A percentile compares a stretch with the other conserved stretches of the same genome.
phyloP scores from a whole-genome alignment of 2,329 filamentous ascomycete genomes.

The Xylariaceae sp. region DNA sequence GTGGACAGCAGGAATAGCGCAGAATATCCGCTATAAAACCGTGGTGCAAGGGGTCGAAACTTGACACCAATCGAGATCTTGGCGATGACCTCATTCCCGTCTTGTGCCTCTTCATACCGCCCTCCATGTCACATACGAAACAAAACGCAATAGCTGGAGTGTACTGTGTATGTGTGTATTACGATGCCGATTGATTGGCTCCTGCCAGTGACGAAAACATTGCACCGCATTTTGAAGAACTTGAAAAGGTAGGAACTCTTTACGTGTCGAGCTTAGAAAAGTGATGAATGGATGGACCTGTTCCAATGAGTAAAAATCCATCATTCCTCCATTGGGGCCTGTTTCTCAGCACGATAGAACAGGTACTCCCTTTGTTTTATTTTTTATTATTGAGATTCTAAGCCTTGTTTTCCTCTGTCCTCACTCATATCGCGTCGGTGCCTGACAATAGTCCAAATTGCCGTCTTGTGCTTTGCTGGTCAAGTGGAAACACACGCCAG shows the following conservation, averaged over 20 bases:
- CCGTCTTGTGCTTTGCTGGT: no score
- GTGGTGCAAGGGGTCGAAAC: constrained; percentile 1
- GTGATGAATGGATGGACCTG: neutral
- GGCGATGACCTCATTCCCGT: constrained; percentile 18
- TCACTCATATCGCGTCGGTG: no score
- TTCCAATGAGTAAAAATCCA: no score
- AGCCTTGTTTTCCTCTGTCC: no score
- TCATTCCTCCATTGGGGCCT: no score
- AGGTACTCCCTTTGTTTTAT: no score
- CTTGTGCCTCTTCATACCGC: neutral
- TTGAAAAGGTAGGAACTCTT: neutral
- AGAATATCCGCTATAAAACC: constrained; percentile 2
- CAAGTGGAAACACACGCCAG: neutral
- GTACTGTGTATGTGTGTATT: neutral
- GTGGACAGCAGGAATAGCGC: neutral
- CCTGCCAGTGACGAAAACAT: constrained; percentile 3
- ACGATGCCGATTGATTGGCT: neutral
- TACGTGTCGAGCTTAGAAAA: neutral
- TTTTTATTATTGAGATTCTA: no score
- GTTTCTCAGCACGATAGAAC: no score
- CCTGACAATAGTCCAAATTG: no score
- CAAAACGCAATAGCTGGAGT: neutral
- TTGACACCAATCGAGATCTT: constrained; percentile 3
- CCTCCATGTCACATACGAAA: constrained; percentile 10
- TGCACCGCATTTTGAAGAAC: constrained; percentile 1